These are phyloP conservation scores for Graphiopsis chlorocephala DNA, from an alignment of 2,329 filamentous ascomycete species.

Conservation along the genomic window DNA sequence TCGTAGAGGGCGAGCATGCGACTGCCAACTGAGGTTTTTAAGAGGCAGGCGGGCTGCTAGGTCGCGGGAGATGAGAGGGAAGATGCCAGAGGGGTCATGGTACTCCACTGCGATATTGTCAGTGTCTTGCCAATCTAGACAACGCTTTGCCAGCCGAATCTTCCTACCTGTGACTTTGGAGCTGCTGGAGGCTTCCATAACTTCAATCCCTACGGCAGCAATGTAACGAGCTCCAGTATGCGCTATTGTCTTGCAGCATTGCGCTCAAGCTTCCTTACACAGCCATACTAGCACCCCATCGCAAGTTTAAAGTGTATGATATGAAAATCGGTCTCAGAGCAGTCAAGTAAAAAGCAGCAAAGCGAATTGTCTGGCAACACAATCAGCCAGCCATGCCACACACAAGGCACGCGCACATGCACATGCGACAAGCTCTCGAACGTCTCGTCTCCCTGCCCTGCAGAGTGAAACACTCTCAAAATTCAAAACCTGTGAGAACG, in stretches of 20 bases:
- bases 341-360: background rate
- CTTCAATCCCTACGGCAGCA: conserved; percentile 22
- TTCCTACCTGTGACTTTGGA: conserved; percentile 51
- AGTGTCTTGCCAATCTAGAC: background rate
- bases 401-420: background rate
- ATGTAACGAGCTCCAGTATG: conserved; percentile 3
- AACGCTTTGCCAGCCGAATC: background rate
- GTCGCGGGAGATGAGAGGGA: conserved; percentile 74
- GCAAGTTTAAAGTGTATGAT: background rate
- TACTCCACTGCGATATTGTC: conserved; percentile 72
- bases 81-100: conserved; percentile 87
- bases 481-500: background rate
- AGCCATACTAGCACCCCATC: background rate
- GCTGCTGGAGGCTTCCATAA: conserved; percentile 39
- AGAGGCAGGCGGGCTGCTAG: conserved; percentile 78
- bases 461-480: conserved; percentile 1
- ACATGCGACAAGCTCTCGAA: background rate
- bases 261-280: conserved; percentile 22
- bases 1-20: conserved; percentile 81
- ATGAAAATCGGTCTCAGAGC: background rate
- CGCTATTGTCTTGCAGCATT: conserved; percentile 23
- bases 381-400: background rate
- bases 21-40: conserved; percentile 95
- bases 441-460: background rate
- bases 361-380: background rate